phyloP scores from a whole-genome alignment of 2,329 filamentous ascomycete genomes.

The Talaromyces piceae region DNA sequence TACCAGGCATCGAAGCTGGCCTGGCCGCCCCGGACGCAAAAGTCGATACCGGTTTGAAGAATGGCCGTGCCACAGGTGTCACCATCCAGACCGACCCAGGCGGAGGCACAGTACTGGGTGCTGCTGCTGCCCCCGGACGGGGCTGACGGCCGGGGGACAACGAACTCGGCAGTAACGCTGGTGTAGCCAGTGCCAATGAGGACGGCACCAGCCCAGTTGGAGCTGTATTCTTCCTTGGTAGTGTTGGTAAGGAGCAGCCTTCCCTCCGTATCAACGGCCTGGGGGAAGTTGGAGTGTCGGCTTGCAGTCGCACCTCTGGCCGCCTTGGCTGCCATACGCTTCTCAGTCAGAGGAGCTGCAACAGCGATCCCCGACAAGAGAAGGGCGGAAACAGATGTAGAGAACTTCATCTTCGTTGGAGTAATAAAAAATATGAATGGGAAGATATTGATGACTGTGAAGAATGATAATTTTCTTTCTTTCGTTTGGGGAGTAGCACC shows the following conservation, averaged over 20 bases:
- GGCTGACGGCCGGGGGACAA: conserved; percentile 42
- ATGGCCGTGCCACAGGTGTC: conserved; percentile 50
- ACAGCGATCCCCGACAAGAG: conserved; percentile 6
- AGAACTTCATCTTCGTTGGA: conserved; percentile 5
- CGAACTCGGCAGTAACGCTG: conserved; percentile 38
- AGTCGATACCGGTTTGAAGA: conserved; percentile 53
- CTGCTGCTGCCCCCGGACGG: conserved; percentile 37
- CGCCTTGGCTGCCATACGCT: conserved; percentile 7
- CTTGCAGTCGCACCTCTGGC: conserved; percentile 6
- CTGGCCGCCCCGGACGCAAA: conserved; percentile 34
- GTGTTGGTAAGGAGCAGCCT: conserved; percentile 5
- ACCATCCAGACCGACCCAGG: conserved; percentile 57
- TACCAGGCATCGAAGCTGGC: conserved; percentile 52
- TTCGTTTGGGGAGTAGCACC: background rate
- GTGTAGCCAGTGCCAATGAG: conserved; percentile 46
- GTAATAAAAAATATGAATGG: background rate
- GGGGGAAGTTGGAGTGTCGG: conserved; percentile 6
- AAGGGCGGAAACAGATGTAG: background rate
- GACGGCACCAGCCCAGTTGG: conserved; percentile 55
- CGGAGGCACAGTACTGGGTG: conserved; percentile 31
- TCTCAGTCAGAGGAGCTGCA: conserved; percentile 8
- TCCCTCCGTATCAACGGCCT: background rate
- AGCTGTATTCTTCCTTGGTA: conserved; percentile 34
- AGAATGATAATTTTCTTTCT: background rate
- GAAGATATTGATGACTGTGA: background rate